phyloP scores from a whole-genome alignment of 805 yeast species.

The Nakazawaea holstii region DNA sequence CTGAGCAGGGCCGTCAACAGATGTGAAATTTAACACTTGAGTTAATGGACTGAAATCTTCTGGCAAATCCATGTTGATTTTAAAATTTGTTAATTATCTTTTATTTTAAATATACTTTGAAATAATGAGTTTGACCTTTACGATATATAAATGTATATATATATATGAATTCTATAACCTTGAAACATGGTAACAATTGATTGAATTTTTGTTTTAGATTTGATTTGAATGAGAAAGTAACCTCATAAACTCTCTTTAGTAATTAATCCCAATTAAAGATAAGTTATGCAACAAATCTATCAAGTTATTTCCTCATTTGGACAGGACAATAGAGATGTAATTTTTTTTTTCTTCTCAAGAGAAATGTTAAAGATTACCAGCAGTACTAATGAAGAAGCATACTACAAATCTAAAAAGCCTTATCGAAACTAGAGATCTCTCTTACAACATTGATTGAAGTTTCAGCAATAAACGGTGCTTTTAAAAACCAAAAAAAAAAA shows the following conservation, averaged over 20 bases:
- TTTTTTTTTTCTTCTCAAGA: too few relatives aligned
- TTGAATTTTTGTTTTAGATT: too few relatives aligned
- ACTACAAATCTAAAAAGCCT: too few relatives aligned
- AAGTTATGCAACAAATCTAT: too few relatives aligned
- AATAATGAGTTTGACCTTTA: neutral
- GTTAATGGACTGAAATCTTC: constrained; percentile 18
- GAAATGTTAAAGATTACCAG: too few relatives aligned
- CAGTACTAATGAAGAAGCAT: too few relatives aligned
- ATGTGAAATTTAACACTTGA: constrained; percentile 33
- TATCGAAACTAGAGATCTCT: too few relatives aligned
- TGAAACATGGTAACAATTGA: neutral
- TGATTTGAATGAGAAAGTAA: neutral
- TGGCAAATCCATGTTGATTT: neutral
- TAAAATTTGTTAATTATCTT: too few relatives aligned
- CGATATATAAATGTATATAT: neutral
- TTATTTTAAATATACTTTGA: neutral
- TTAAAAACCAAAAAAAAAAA: too few relatives aligned
- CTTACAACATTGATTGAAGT: too few relatives aligned
- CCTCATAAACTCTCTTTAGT: constrained; percentile 1
- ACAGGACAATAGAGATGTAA: constrained; percentile 16
- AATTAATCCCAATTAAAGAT: too few relatives aligned
- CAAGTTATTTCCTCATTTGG: constrained; percentile 23
- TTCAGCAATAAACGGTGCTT: too few relatives aligned
- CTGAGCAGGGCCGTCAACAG: constrained; percentile 32
- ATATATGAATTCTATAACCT: neutral